Conservation (phyloP, 768 basidiomycete species). For the Termitomyces sp. region DNA sequence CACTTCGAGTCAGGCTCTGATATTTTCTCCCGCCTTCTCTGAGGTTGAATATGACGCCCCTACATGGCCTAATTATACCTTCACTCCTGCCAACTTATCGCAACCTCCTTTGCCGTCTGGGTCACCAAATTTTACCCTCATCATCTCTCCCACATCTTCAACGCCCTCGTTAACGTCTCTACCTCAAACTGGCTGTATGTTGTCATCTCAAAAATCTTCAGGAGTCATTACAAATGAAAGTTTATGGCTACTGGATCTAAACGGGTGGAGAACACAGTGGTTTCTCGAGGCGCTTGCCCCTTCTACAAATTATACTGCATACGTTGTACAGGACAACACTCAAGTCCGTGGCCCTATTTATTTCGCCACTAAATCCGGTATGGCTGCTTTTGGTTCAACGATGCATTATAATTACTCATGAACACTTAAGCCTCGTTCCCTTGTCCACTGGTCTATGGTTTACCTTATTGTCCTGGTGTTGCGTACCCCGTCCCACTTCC, state of each 20-base stretch:
- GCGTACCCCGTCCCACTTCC: slow-evolving; percentile 69
- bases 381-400: not conserved
- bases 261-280: slow-evolving; percentile 70
- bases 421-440: slow-evolving; percentile 47
- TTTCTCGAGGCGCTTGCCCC: slow-evolving; percentile 52
- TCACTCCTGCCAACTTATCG: slow-evolving; percentile 52
- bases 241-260: slow-evolving; percentile 49
- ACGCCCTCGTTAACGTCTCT: slow-evolving; percentile 29
- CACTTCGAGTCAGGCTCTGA: slow-evolving; percentile 62
- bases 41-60: slow-evolving; percentile 25
- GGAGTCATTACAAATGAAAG: slow-evolving; percentile 38
- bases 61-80: slow-evolving; percentile 70
- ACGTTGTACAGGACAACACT: slow-evolving; percentile 48
- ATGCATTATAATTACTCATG: not conserved
- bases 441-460: slow-evolving; percentile 63
- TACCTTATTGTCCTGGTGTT: slow-evolving; percentile 70
- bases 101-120: slow-evolving; percentile 34
- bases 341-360: slow-evolving; percentile 64
- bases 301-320: slow-evolving; percentile 76
- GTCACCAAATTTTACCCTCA: slow-evolving; percentile 45
- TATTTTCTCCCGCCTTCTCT: slow-evolving; percentile 61
- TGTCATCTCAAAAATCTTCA: slow-evolving; percentile 32
- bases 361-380: slow-evolving; percentile 73
- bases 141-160: slow-evolving; percentile 46
- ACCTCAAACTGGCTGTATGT: slow-evolving; percentile 55